phyloP scores from a whole-genome alignment of 108 stramenopile species.

The Aurantiochytrium sp. region DNA sequence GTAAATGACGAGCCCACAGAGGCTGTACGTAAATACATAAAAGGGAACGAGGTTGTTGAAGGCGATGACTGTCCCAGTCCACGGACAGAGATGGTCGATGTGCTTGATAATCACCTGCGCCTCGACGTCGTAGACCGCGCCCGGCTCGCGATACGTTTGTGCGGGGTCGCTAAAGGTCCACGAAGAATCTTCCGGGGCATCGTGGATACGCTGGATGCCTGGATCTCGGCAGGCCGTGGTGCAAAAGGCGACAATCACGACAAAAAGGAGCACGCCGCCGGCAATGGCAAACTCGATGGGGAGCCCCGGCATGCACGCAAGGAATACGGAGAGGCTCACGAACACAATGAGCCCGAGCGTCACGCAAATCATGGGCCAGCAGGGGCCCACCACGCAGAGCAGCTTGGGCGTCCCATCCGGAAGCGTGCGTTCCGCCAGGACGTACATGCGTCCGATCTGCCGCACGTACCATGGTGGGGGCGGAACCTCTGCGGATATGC shows the following conservation, averaged over 20 bases:
- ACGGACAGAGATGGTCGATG: constrained; percentile 51
- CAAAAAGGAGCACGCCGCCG: constrained; percentile 32
- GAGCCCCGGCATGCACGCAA: constrained; percentile 40
- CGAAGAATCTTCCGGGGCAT: constrained; percentile 31
- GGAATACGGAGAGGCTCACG: constrained; percentile 33
- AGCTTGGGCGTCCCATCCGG: not conserved
- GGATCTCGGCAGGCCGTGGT: constrained; percentile 62
- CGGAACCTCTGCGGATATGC: not conserved
- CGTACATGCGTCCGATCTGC: not conserved
- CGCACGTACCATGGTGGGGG: not conserved
- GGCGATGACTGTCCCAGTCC: constrained; percentile 75
- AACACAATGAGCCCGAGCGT: constrained; percentile 79
- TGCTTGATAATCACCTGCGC: constrained; percentile 64
- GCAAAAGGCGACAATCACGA: constrained; percentile 48
- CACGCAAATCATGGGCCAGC: constrained; percentile 83
- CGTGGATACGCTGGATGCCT: constrained; percentile 56
- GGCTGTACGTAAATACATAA: constrained; percentile 58
- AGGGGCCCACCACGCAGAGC: constrained; percentile 63
- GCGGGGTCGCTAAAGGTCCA: constrained; percentile 79
- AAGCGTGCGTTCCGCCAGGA: not conserved
- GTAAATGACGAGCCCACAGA: constrained; percentile 31
- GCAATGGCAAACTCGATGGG: constrained; percentile 41
- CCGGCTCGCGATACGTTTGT: constrained; percentile 69
- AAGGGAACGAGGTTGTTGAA: constrained; percentile 70
- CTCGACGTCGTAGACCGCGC: constrained; percentile 75